phyloP scores from a whole-genome alignment of 2,329 filamentous ascomycete species.

The Penicillium griseofulvum region DNA sequence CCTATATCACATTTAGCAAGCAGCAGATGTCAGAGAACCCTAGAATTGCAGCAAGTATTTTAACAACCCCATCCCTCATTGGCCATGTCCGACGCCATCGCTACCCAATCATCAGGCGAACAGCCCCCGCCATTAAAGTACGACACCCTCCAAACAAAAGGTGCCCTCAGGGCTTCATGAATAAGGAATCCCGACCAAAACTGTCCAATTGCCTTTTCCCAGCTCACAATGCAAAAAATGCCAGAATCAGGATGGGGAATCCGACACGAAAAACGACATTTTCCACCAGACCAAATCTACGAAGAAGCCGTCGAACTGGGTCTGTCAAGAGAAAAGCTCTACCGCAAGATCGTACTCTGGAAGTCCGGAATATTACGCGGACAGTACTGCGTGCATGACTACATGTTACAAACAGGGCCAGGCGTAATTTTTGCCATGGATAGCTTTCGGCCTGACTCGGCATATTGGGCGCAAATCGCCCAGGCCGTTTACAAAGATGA shows the following conservation, averaged over 20 bases:
- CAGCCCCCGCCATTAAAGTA: background rate
- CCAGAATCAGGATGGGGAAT: background rate
- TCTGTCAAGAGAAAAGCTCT: background rate
- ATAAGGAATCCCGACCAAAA: background rate
- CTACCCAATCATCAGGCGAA: background rate
- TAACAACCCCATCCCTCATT: background rate
- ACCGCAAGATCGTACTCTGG: background rate
- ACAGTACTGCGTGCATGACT: background rate
- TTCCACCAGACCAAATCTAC: background rate
- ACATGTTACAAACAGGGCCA: background rate
- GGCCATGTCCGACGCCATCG: background rate
- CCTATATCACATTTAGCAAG: background rate
- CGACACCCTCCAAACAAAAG: background rate
- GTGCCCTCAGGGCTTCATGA: background rate
- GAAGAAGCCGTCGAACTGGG: background rate
- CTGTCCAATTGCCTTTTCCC: background rate
- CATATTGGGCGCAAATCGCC: conserved; percentile 7
- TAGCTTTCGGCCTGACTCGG: conserved; percentile 2
- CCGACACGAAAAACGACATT: background rate
- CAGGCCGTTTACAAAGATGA: background rate
- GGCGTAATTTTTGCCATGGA: background rate
- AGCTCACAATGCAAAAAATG: background rate
- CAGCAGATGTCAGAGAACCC: background rate
- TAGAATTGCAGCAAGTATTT: background rate
- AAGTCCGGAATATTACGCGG: background rate